Percentiles rank a stretch among this genome's conserved stretches.
Conservation (phyloP, 2,329 filamentous ascomycete genomes). For the Sporothrix humicola region DNA sequence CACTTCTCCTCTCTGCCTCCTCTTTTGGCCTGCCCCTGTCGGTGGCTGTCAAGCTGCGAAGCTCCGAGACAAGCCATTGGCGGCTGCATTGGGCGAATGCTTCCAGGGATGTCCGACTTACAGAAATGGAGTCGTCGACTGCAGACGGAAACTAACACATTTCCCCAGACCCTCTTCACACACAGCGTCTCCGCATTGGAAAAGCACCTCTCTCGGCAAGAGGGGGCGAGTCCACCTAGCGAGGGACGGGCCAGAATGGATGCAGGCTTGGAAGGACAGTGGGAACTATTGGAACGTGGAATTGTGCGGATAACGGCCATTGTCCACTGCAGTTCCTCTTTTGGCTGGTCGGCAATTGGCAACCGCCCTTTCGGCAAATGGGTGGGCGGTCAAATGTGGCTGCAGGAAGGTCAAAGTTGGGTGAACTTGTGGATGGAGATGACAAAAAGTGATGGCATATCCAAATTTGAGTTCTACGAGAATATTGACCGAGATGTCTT, state of each 20-base stretch:
- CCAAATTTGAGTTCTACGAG: background rate
- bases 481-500: background rate
- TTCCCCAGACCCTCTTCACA: background rate
- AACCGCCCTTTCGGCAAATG: slow-evolving; percentile 32
- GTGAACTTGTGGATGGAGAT: background rate
- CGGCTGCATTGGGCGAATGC: background rate
- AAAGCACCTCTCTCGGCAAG: slow-evolving; percentile 9
- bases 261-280: no score
- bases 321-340: background rate
- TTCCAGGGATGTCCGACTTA: background rate
- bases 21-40: background rate
- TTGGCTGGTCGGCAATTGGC: slow-evolving; percentile 32
- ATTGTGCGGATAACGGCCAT: background rate
- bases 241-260: background rate
- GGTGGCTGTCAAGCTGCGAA: no score
- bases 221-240: background rate
- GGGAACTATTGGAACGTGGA: background rate
- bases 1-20: background rate
- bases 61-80: slow-evolving; percentile 18
- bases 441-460: background rate
- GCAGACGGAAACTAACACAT: background rate
- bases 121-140: background rate
- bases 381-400: slow-evolving; percentile 12
- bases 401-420: background rate
- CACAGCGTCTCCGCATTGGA: background rate